A percentile compares a stretch with the other conserved stretches of the same genome.
Conservation (phyloP, 2,329 filamentous ascomycete genomes). For the Shiraia sp. region DNA sequence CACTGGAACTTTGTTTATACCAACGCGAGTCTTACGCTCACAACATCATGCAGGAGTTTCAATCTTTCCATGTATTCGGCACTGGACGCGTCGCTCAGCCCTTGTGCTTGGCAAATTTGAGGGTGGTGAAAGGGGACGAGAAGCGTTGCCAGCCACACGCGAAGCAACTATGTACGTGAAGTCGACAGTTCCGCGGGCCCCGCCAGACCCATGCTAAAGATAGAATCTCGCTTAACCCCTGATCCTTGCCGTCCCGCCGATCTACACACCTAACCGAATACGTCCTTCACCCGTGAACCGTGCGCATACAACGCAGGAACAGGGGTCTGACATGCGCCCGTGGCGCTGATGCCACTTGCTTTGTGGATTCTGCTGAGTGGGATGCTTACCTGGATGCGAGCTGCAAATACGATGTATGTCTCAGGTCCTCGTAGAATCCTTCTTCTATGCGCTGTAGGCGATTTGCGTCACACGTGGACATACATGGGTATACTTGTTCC, state of each 20-base stretch:
- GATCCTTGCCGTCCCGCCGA: slow-evolving; percentile 4
- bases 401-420: slow-evolving; percentile 2
- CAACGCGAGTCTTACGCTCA: not conserved
- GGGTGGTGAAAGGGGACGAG: not conserved
- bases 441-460: not conserved
- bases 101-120: no score
- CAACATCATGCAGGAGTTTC: not conserved
- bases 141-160: not conserved
- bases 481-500: not conserved
- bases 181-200: slow-evolving; percentile 2
- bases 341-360: slow-evolving; percentile 6
- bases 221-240: slow-evolving; percentile 6
- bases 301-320: slow-evolving; percentile 6
- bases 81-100: no score
- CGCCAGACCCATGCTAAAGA: slow-evolving; percentile 9
- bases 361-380: slow-evolving; percentile 3
- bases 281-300: slow-evolving; percentile 6
- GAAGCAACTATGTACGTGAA: not conserved
- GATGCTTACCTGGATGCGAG: slow-evolving; percentile 1
- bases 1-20: not conserved
- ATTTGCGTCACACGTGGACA: slow-evolving; percentile 1
- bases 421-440: not conserved
- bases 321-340: slow-evolving; percentile 11
- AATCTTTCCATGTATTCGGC: not conserved
- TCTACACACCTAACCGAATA: slow-evolving; percentile 5